Evolutionary conservation across 2,329 filamentous ascomycete genomes (phyloP).

Genomic region (Fusarium avenaceum): DNA sequence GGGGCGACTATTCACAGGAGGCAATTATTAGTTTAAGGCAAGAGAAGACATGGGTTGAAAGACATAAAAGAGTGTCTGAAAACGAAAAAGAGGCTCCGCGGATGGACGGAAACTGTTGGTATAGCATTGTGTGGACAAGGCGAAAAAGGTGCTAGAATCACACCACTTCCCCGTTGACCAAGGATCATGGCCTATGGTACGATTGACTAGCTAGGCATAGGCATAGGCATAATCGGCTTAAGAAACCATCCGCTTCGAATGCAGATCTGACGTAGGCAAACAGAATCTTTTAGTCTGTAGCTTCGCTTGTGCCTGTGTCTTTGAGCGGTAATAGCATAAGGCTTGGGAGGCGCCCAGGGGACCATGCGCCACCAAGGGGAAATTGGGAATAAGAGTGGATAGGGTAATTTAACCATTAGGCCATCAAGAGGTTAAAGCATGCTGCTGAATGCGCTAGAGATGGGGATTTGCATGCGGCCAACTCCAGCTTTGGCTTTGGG

Average conservation of each 20-base stretch:
- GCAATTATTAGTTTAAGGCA: slow-evolving; percentile 26
- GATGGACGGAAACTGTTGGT: slow-evolving; percentile 3
- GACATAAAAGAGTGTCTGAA: slow-evolving; percentile 10
- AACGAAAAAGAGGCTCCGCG: slow-evolving; percentile 12
- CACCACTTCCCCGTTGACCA: slow-evolving; percentile 12
- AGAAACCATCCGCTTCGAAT: slow-evolving; percentile 30
- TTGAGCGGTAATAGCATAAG: neutral
- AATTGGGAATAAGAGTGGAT: slow-evolving; percentile 43
- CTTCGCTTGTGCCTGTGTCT: no score
- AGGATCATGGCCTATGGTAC: slow-evolving; percentile 1
- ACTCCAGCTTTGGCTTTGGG: neutral
- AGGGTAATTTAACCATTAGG: slow-evolving; percentile 49
- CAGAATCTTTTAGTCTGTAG: slow-evolving; percentile 18
- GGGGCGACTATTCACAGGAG: slow-evolving; percentile 37
- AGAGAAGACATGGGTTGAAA: slow-evolving; percentile 4
- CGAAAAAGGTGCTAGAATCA: slow-evolving; percentile 27
- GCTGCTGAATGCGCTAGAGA: slow-evolving; percentile 18
- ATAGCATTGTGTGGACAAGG: slow-evolving; percentile 1
- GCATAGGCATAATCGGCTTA: slow-evolving; percentile 47
- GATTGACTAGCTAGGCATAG: slow-evolving; percentile 42
- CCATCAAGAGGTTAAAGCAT: slow-evolving; percentile 13
- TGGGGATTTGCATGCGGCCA: slow-evolving; percentile 26
- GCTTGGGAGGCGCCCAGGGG: no score
- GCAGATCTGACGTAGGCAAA: slow-evolving; percentile 44
- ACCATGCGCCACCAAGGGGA: slow-evolving; percentile 43